These are phyloP conservation scores for Russula dissimulans DNA, from an alignment of 768 basidiomycete genomes.

Conservation along the genomic window DNA sequence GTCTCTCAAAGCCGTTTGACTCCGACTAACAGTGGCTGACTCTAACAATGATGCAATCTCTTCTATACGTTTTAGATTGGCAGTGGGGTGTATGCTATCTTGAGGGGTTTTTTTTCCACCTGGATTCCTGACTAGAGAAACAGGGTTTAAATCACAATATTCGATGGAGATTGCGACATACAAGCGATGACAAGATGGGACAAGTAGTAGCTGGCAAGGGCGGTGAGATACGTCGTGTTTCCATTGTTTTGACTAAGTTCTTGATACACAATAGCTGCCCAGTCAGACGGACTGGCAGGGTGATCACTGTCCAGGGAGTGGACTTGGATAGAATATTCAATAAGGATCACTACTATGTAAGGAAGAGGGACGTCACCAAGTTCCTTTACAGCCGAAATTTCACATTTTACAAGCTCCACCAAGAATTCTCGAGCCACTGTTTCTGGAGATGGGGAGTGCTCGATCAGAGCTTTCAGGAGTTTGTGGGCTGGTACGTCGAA, in stretches of 20 bases:
- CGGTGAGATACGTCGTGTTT: not conserved
- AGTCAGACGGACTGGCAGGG: not conserved
- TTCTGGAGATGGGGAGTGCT: not conserved
- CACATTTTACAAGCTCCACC: not conserved
- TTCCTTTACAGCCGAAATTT: not conserved
- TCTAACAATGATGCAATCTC: not conserved
- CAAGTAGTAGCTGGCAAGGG: not conserved
- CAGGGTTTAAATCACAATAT: not conserved
- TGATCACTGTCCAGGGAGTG: not conserved
- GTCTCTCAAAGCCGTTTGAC: not conserved
- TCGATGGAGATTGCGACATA: not conserved
- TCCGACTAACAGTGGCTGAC: not conserved
- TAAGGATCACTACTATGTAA: not conserved
- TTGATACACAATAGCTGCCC: not conserved
- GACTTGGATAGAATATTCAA: not conserved
- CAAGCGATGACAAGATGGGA: not conserved
- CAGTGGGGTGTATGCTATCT: not conserved
- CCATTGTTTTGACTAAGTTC: not conserved
- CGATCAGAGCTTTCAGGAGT: not conserved
- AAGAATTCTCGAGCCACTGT: not conserved
- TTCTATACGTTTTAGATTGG: not conserved
- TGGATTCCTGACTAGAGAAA: not conserved
- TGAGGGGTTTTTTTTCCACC: not conserved
- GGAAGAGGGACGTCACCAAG: not conserved
- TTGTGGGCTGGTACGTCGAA: not conserved